Evolutionary conservation across 768 basidiomycete genomes (phyloP).

Genomic region (Agrocybe praecox): DNA sequence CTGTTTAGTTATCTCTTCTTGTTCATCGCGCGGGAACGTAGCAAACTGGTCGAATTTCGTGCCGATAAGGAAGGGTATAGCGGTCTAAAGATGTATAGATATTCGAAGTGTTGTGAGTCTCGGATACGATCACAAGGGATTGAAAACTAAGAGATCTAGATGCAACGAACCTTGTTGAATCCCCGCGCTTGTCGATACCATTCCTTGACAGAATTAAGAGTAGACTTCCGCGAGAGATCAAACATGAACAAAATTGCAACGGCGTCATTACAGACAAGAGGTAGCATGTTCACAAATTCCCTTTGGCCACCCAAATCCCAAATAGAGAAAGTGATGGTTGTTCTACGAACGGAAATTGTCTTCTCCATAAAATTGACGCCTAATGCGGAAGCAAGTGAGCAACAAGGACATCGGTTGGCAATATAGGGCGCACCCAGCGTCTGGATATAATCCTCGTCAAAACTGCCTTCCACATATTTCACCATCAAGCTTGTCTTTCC

Average conservation of each 20-base stretch:
- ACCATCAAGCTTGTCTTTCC: slow-evolving; percentile 99
- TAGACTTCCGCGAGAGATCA: slow-evolving; percentile 96
- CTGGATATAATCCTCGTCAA: slow-evolving; percentile 99
- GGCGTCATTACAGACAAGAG: slow-evolving; percentile 98
- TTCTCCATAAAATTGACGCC: slow-evolving; percentile 99
- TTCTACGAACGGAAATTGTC: slow-evolving; percentile 96
- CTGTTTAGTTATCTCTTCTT: slow-evolving; percentile 99
- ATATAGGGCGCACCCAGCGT: slow-evolving; percentile 77
- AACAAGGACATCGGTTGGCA: neutral
- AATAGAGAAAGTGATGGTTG: slow-evolving; percentile 99
- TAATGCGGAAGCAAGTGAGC: slow-evolving; percentile 17
- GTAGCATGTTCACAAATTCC: slow-evolving; percentile 99
- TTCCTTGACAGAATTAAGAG: slow-evolving; percentile 97
- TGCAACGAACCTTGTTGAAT: slow-evolving; percentile 87
- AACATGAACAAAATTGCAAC: slow-evolving; percentile 99
- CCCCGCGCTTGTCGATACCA: slow-evolving; percentile 99
- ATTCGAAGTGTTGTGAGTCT: neutral
- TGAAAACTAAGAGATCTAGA: neutral
- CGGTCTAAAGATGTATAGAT: slow-evolving; percentile 60
- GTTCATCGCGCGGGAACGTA: slow-evolving; percentile 94
- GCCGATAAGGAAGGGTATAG: slow-evolving; percentile 97
- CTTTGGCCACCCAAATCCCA: slow-evolving; percentile 98
- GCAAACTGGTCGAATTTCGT: slow-evolving; percentile 99
- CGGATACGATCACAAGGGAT: neutral
- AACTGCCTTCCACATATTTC: slow-evolving; percentile 98